A percentile compares a stretch with the other conserved stretches of the same genome.
These are phyloP conservation scores for Cryptococcus hybrid DNA, from an alignment of 1,284 basidiomycete genomes.

Conservation along the genomic window DNA sequence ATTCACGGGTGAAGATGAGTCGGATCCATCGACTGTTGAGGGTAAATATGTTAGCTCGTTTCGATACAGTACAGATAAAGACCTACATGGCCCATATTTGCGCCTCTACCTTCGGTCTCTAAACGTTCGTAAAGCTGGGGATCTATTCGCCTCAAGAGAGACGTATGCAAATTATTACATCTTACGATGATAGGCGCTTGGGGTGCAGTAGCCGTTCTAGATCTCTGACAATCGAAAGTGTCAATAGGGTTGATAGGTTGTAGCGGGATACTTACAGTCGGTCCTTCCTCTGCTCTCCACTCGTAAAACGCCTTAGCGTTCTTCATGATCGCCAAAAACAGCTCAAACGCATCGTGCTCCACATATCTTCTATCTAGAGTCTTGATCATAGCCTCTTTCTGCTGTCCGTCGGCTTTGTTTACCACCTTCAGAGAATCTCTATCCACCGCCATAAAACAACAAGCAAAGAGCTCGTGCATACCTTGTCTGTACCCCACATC, in stretches of 20 bases:
- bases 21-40: slow-evolving; percentile 77
- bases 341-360: slow-evolving; percentile 70
- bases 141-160: slow-evolving; percentile 71
- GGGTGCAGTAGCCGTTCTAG: slow-evolving; percentile 32
- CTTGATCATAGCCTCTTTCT: slow-evolving; percentile 27
- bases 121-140: slow-evolving; percentile 73
- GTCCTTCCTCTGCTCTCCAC: slow-evolving; percentile 62
- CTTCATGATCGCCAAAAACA: slow-evolving; percentile 77
- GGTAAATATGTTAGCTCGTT: not conserved
- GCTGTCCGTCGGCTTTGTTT: not conserved
- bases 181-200: slow-evolving; percentile 73
- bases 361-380: slow-evolving; percentile 41
- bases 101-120: slow-evolving; percentile 78
- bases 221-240: slow-evolving; percentile 19
- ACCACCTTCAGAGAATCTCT: slow-evolving; percentile 64
- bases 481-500: slow-evolving; percentile 81
- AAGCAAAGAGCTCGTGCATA: slow-evolving; percentile 92
- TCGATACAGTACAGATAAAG: not conserved
- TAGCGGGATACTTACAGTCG: slow-evolving; percentile 25
- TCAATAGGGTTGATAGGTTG: not conserved
- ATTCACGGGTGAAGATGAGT: slow-evolving; percentile 84
- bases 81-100: slow-evolving; percentile 91
- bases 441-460: slow-evolving; percentile 75
- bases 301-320: slow-evolving; percentile 80
- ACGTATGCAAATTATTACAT: slow-evolving; percentile 73